A percentile compares a stretch with the other conserved stretches of the same genome.
phyloP scores from a whole-genome alignment of 2,329 filamentous ascomycete genomes.

The Microdochium paspali region DNA sequence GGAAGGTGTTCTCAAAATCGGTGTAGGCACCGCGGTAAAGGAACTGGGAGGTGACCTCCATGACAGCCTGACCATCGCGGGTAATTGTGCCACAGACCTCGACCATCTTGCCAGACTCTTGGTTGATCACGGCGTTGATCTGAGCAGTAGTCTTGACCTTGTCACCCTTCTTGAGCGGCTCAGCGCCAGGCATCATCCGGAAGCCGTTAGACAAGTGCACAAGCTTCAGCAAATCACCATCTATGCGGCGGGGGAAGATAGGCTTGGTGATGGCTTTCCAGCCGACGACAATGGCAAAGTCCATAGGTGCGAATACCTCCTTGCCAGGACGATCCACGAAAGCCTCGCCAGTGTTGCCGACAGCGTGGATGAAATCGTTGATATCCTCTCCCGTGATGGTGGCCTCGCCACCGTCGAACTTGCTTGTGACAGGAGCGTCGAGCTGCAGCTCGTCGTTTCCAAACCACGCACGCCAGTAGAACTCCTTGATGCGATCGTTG shows the following conservation, averaged over 20 bases:
- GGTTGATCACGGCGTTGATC: constrained; percentile 96
- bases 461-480: constrained; percentile 98
- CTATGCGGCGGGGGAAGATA: constrained; percentile 93
- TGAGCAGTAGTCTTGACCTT: constrained; percentile 86
- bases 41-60: constrained; percentile 99
- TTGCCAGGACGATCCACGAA: constrained; percentile 95
- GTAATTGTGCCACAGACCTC: constrained; percentile 97
- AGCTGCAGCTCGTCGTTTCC: constrained; percentile 77
- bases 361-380: constrained; percentile 97
- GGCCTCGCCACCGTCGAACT: constrained; percentile 81
- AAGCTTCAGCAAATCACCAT: constrained; percentile 90
- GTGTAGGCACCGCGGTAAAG: constrained; percentile 87
- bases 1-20: constrained; percentile 97
- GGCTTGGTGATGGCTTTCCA: constrained; percentile 99
- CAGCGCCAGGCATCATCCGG: constrained; percentile 93
- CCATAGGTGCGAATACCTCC: constrained; percentile 92
- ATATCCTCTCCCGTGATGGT: constrained; percentile 87
- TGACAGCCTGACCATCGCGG: constrained; percentile 74
- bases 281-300: constrained; percentile 95
- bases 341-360: constrained; percentile 94
- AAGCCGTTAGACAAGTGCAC: constrained; percentile 96
- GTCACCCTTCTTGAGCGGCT: constrained; percentile 93
- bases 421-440: constrained; percentile 73
- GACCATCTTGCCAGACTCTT: constrained; percentile 98
- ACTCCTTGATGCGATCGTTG: constrained; percentile 98